A percentile compares a stretch with the other conserved stretches of the same genome.
These are phyloP conservation scores for Pseudopyrenochaeta lycopersici DNA, from an alignment of 2,329 filamentous ascomycete genomes.

Conservation along the genomic window DNA sequence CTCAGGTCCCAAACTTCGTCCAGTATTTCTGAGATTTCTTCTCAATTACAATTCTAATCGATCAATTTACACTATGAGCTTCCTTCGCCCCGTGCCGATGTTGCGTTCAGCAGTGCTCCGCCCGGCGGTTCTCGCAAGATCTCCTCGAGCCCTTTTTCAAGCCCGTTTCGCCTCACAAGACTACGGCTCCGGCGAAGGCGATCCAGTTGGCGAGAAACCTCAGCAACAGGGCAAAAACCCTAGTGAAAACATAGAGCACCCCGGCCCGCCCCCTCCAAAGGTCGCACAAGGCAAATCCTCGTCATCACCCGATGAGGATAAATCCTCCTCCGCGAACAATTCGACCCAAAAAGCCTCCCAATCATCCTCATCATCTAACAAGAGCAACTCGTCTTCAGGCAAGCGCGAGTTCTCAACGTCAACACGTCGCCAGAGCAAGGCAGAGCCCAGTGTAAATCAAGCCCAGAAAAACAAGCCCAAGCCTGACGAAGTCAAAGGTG, in stretches of 20 bases:
- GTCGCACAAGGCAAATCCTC: slow-evolving; percentile 47
- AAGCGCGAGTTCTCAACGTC: slow-evolving; percentile 23
- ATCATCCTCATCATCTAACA: slow-evolving; percentile 14
- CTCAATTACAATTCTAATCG: slow-evolving; percentile 4
- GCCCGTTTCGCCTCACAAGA: slow-evolving; percentile 49
- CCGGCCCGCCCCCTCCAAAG: slow-evolving; percentile 55
- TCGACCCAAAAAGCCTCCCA: slow-evolving; percentile 10
- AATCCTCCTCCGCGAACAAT: slow-evolving; percentile 7
- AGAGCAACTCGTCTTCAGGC: slow-evolving; percentile 12
- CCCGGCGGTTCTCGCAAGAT: slow-evolving; percentile 29
- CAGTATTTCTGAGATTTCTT: background rate
- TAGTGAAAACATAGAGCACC: slow-evolving; percentile 54
- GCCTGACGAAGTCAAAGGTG: slow-evolving; percentile 38
- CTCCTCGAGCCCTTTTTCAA: slow-evolving; percentile 39
- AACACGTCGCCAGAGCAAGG: slow-evolving; percentile 14
- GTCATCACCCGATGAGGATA: slow-evolving; percentile 38
- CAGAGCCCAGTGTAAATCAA: slow-evolving; percentile 26
- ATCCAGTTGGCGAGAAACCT: slow-evolving; percentile 55
- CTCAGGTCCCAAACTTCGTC: background rate
- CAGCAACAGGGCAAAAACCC: slow-evolving; percentile 52
- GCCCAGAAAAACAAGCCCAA: slow-evolving; percentile 15
- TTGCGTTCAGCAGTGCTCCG: slow-evolving; percentile 37
- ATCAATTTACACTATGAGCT: slow-evolving; percentile 35
- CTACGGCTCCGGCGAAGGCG: slow-evolving; percentile 55
- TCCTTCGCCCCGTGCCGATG: slow-evolving; percentile 39